Evolutionary conservation across 75 land plant genomes (phyloP), one percentile per base, ranked within the genome.

Genomic region (Pinus albicaulis): DNA sequence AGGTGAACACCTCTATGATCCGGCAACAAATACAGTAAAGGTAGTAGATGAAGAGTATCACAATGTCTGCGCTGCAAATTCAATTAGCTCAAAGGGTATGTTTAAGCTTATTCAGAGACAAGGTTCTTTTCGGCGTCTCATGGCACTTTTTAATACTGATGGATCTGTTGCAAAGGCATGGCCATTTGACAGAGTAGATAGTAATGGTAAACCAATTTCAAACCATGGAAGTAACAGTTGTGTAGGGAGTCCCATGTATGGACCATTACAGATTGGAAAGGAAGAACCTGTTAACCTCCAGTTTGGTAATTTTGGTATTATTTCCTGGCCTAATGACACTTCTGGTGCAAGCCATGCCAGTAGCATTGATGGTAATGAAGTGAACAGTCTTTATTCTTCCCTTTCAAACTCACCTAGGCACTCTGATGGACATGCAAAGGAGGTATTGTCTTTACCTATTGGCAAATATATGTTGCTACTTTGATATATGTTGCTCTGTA

Each of bases 91-190:
- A 38, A 88, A 90, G 78, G 81, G 92, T 8, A 90, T 90, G 92
- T 86, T 90, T 56, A 87, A 86, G 72, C 41, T 90, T 36, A 88
- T 90, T 17, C 92, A 86, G 36, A 81, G 92, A 22, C 80, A 82
- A 79, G 92, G 91, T 19, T 90, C 92, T 14, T 80, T 75, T 4
- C 74, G 89, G 14, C 91, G 78, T 59, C 66, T 85, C 15, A 88
- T 90, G 92, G 92, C 92, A 23, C 74, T 90, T 15, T 65, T 90
- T 72, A 90, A 90, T 76, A 72, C 64, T 22, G 92, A 90, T 72
- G 92, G 92, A 44, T 88, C 92, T 52, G 91, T 90, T 48, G 88
- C 91, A 19, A 90, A 88, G 61, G 91, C 92, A 44, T 90, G 92
- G 92, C 84, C 91, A 1, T 44, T 90, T 65, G 76, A 72, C 19